Percentiles rank a stretch among this genome's conserved stretches.
phyloP scores from a whole-genome alignment of 768 basidiomycete species.

The Leccinum sublutescens region DNA sequence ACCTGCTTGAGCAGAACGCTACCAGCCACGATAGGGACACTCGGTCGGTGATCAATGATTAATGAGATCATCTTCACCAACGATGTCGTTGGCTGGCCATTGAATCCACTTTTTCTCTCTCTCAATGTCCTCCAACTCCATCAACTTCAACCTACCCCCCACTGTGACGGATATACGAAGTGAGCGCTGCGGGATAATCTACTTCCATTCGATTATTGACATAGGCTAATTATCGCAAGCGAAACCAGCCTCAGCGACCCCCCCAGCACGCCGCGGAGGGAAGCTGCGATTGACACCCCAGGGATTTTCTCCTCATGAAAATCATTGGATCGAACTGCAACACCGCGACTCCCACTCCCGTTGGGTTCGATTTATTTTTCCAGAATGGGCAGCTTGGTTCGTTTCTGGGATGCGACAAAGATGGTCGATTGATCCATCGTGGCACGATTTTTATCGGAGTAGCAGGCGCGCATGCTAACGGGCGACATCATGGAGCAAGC shows the following conservation, averaged over 20 bases:
- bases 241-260: not conserved
- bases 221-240: not conserved
- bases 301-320: not conserved
- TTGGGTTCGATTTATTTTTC: constrained; percentile 5
- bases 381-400: constrained; percentile 5
- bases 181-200: not conserved
- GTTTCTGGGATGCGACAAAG: not conserved
- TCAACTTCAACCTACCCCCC: too few relatives aligned
- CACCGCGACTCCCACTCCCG: not conserved
- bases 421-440: not conserved
- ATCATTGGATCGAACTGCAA: constrained; percentile 1
- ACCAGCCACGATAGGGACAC: too few relatives aligned
- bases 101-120: not conserved
- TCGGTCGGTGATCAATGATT: too few relatives aligned
- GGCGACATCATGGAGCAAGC: constrained; percentile 1
- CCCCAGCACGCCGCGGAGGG: not conserved
- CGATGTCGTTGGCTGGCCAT: not conserved
- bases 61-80: too few relatives aligned
- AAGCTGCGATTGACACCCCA: not conserved
- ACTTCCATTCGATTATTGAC: not conserved
- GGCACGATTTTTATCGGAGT: not conserved
- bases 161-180: too few relatives aligned
- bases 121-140: too few relatives aligned
- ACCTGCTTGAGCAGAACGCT: too few relatives aligned
- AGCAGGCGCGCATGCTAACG: constrained; percentile 14